Evolutionary conservation across 2,329 filamentous ascomycete species (phyloP).

Genomic region (Dactylellina cionopaga): DNA sequence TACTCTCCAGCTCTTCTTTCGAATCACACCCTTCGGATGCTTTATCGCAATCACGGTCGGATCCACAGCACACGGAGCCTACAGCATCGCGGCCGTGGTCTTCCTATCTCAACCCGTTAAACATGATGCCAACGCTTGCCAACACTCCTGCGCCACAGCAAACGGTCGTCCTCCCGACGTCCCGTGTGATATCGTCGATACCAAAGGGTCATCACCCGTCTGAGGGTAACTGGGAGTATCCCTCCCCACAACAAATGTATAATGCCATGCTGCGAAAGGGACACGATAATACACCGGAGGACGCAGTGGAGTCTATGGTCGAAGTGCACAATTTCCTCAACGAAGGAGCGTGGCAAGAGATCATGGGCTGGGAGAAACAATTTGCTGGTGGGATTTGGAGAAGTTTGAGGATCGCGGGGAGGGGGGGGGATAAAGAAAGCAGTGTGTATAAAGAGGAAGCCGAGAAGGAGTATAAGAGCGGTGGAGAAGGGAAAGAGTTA

Average conservation of each 20-base stretch:
- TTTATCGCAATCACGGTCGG: constrained; percentile 1
- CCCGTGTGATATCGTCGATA: constrained; percentile 86
- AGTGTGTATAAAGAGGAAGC: constrained; percentile 66
- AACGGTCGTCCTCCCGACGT: constrained; percentile 76
- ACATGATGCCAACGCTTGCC: constrained; percentile 91
- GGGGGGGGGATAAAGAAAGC: constrained; percentile 70
- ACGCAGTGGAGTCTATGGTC: constrained; percentile 96
- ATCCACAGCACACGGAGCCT: constrained; percentile 57
- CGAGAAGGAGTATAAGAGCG: constrained; percentile 59
- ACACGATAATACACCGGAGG: constrained; percentile 91
- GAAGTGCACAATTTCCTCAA: constrained; percentile 98
- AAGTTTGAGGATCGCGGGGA: constrained; percentile 78
- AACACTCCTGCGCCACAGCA: constrained; percentile 81
- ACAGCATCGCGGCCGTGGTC: constrained; percentile 65
- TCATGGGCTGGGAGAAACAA: constrained; percentile 89
- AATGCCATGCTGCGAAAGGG: constrained; percentile 96
- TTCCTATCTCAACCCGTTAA: constrained; percentile 78
- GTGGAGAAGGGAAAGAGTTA: constrained; percentile 57
- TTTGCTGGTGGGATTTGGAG: constrained; percentile 78
- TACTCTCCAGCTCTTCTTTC: constrained; percentile 57
- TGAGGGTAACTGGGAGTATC: constrained; percentile 92
- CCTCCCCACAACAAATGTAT: constrained; percentile 99
- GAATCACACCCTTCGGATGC: constrained; percentile 59
- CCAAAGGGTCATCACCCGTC: constrained; percentile 76
- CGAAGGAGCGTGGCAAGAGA: constrained; percentile 95